Conservation (phyloP, 148 eudicot genomes). For the Spergularia marina region DNA sequence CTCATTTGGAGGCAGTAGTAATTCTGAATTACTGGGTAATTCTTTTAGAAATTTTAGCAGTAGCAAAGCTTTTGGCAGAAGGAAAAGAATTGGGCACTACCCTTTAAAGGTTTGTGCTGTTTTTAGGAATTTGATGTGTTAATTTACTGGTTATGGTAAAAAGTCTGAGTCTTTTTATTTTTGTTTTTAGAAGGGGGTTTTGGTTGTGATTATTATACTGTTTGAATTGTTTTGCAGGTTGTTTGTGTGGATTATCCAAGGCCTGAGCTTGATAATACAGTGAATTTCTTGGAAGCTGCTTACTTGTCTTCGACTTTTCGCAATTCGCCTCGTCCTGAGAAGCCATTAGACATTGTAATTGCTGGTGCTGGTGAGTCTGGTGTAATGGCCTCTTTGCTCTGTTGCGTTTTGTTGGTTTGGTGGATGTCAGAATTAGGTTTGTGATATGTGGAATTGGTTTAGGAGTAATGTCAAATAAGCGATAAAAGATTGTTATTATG, state of each 20-base stretch:
- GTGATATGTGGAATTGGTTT: slow-evolving; percentile 1
- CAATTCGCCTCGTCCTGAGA: slow-evolving; percentile 62
- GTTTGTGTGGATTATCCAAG: slow-evolving; percentile 94
- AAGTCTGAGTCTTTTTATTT: neutral
- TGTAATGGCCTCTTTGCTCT: slow-evolving; percentile 1
- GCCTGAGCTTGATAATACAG: slow-evolving; percentile 88
- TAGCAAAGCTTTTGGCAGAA: slow-evolving; percentile 15
- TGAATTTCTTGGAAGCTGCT: slow-evolving; percentile 84
- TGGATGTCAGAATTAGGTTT: neutral
- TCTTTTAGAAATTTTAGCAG: slow-evolving; percentile 20
- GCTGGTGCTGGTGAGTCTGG: slow-evolving; percentile 80
- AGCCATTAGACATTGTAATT: slow-evolving; percentile 74
- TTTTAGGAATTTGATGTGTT: neutral
- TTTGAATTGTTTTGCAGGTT: slow-evolving; percentile 43
- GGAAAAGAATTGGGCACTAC: slow-evolving; percentile 25
- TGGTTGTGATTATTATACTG: neutral
- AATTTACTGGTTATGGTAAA: slow-evolving; percentile 2
- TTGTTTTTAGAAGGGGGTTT: neutral
- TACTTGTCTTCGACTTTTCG: slow-evolving; percentile 71
- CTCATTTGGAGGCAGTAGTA: slow-evolving; percentile 14
- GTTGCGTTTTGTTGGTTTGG: neutral
- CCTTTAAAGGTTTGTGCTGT: slow-evolving; percentile 25
- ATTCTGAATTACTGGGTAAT: slow-evolving; percentile 20
- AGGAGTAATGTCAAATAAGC: neutral
- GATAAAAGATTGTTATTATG: too few relatives aligned